Evolutionary conservation across 1,284 basidiomycete species (phyloP).

Genomic region (Bjerkandera adusta): DNA sequence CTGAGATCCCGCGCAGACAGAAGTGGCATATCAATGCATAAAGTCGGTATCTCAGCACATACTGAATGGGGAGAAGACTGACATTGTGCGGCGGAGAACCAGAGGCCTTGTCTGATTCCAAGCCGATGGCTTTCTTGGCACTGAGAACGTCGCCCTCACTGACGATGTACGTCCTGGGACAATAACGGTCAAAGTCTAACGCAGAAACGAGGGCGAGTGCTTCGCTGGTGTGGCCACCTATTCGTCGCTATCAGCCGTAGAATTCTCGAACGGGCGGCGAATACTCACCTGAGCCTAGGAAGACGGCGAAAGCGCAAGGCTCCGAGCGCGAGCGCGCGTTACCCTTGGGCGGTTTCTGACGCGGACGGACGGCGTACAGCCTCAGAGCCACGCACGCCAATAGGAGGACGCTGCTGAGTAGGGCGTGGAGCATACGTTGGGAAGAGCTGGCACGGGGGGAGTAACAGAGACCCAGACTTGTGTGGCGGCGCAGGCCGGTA

Average conservation of each 20-base stretch:
- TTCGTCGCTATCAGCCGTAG: slow-evolving; percentile 4
- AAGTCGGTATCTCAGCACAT: slow-evolving; percentile 5
- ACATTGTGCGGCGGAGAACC: slow-evolving; percentile 18
- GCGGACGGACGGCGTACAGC: slow-evolving; percentile 12
- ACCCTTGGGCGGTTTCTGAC: slow-evolving; percentile 1
- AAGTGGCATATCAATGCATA: slow-evolving; percentile 5
- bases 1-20: slow-evolving; percentile 9
- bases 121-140: slow-evolving; percentile 60
- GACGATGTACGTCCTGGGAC: slow-evolving; percentile 78
- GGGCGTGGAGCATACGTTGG: slow-evolving; percentile 2
- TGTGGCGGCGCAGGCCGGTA: neutral
- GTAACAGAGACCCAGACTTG: neutral
- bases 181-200: slow-evolving; percentile 77
- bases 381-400: slow-evolving; percentile 4
- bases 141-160: slow-evolving; percentile 84
- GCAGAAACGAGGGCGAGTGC: slow-evolving; percentile 75
- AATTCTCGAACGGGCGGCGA: neutral
- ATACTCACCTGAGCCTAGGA: slow-evolving; percentile 59
- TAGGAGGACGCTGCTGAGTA: slow-evolving; percentile 3
- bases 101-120: slow-evolving; percentile 53
- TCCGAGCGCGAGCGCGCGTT: slow-evolving; percentile 17
- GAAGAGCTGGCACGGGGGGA: neutral
- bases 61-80: slow-evolving; percentile 20
- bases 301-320: slow-evolving; percentile 52
- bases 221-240: slow-evolving; percentile 96